Evolutionary conservation across 2,329 filamentous ascomycete genomes (phyloP), one percentile per base, ranked within the genome.

Genomic region (Tolypocladium ophioglossoides): DNA sequence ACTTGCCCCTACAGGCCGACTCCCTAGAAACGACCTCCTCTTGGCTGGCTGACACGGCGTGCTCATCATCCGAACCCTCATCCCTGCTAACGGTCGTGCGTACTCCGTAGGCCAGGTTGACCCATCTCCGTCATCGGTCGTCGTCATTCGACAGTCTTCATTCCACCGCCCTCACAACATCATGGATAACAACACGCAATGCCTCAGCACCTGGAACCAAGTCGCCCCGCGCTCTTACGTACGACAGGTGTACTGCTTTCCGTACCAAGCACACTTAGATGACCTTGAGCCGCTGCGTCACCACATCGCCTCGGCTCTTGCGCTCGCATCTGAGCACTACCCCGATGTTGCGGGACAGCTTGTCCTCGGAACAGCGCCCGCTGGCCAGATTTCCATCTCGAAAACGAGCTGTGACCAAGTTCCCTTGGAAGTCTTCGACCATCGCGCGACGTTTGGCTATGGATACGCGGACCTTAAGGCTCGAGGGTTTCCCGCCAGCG

Each of bases 281-380:
- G 50, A 41, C 27, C 46, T 59, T 14, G 50, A 54, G 2, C 30
- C 39, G 30, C 55, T 60, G 20, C 22, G 53, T 27, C 6, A 20
- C 14, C 40, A 52, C 32, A 52, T 60, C 18, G 27, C 34, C 10
- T 20, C 20, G 11, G 54, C 54, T 3, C 53, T 60, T 2, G 32
- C 27, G 16, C 47, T 39, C 54, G 68, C 18, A 54, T 46, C 59
- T 2, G 20, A n/a, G 1, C 52, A 58, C 14, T 62, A 63, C 7
- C 65, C 66, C 1, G 60, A 65, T 38, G 65, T 65, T 54, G 63
- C 65, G 0, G 66, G 66, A 4, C 58, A 52, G 20, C 52, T 69
- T 10, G 56, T 62, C 46, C 59, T 64, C 5, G 59, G 56, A 16
- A 39, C 54, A 1, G 16, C 37, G 7, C 54, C 54, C 10, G 56